phyloP scores from a whole-genome alignment of 257 asterid species.

The Rauvolfia tetraphylla region DNA sequence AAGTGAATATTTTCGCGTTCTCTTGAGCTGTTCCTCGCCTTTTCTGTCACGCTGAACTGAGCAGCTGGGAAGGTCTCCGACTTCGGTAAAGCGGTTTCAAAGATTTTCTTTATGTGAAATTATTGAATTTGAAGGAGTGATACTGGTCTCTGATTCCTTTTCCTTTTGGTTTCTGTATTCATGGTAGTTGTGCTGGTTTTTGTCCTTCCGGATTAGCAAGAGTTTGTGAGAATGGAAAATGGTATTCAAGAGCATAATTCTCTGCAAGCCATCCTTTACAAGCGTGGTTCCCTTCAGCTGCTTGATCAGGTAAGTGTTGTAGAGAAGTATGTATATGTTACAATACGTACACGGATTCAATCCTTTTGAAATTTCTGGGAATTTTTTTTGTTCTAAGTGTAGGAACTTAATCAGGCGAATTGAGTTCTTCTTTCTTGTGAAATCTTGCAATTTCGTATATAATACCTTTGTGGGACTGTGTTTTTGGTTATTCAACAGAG shows the following conservation, averaged over 20 bases:
- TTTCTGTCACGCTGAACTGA: too few relatives aligned
- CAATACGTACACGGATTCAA: too few relatives aligned
- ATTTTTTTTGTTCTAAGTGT: neutral
- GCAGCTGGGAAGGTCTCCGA: neutral
- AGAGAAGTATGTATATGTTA: too few relatives aligned
- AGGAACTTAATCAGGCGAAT: neutral
- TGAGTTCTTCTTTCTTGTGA: neutral
- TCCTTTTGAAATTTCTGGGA: neutral
- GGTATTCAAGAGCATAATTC: conserved; percentile 31
- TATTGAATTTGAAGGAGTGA: neutral
- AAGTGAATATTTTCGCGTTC: too few relatives aligned
- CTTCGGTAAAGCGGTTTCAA: neutral
- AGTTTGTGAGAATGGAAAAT: conserved; percentile 29
- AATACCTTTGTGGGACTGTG: conserved; percentile 9
- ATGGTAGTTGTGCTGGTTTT: neutral
- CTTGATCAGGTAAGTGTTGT: conserved; percentile 67
- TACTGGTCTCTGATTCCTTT: neutral
- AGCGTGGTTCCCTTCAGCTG: conserved; percentile 71
- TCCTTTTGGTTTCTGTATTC: neutral
- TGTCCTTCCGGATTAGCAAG: neutral
- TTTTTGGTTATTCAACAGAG: conserved; percentile 48
- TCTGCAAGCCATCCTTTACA: conserved; percentile 63
- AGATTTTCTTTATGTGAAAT: neutral
- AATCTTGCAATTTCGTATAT: neutral
- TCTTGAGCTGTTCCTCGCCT: too few relatives aligned